These are phyloP conservation scores for Solanum hybrid DNA, from an alignment of 305 asterid species.

Conservation along the genomic window DNA sequence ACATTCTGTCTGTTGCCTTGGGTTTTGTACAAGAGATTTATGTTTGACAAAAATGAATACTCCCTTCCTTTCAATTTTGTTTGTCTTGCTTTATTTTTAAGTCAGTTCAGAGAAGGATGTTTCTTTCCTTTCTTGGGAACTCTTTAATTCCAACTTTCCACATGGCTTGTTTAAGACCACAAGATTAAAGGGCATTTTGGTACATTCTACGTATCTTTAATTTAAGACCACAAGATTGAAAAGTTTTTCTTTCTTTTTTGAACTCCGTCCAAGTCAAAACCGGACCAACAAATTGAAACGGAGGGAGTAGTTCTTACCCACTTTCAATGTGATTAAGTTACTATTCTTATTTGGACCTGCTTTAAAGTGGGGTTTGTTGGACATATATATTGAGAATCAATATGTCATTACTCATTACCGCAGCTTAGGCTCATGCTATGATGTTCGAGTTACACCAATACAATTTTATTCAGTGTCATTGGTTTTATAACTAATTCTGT, in stretches of 20 bases:
- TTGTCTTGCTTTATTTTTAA: not conserved
- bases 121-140: not conserved
- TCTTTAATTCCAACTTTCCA: not conserved
- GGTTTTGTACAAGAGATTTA: constrained; percentile 1
- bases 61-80: not conserved
- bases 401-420: not conserved
- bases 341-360: not conserved
- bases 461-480: not conserved
- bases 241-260: not conserved
- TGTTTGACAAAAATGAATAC: not conserved
- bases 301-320: not conserved
- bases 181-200: not conserved
- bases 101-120: not conserved
- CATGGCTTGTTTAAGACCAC: not conserved
- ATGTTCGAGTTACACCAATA: not conserved
- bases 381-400: not conserved
- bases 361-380: not conserved
- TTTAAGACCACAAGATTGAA: not conserved
- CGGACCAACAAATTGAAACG: not conserved
- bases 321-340: not conserved
- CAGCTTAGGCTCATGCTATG: not conserved
- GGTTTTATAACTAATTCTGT: not conserved
- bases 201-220: not conserved
- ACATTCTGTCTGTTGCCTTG: not conserved
- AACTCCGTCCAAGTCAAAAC: not conserved